Evolutionary conservation across 2,329 filamentous ascomycete species (phyloP), one percentile per base, ranked within the genome.

Genomic region (Ascosphaera acerosa): DNA sequence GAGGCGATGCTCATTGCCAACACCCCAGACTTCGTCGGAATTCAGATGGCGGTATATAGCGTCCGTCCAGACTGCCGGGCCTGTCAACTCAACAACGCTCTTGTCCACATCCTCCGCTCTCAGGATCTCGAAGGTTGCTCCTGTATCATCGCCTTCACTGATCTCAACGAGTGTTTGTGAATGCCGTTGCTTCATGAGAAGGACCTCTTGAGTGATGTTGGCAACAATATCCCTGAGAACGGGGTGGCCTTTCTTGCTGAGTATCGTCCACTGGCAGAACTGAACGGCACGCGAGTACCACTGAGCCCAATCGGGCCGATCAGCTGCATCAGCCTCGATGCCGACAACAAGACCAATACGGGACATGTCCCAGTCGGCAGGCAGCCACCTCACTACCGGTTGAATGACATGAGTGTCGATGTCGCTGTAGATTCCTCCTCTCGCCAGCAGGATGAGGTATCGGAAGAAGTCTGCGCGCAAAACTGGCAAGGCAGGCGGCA

Each of bases 241-340:
- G 0, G 87, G 87, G 49, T 97, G 87, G 7, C 87, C 87, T 0
- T 84, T 76, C 53, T 97, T 97, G 34, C 76, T 61, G 52, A 94
- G 84, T 38, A 97, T 92, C 1, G 87, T 97, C 87, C 87, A 97
- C 51, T 97, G 87, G 55, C 87, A 97, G 53, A 97, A 94, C 49
- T 94, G 87, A 37, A 97, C 82, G 38, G 84, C 69, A 36, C 87
- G 75, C 38, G 80, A 87, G 58, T 94, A 97, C 87, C 84, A 94
- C 1, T 91, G 61, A 20, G 69, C 64, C 87, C 87, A 97, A 50
- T 97, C 87, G 3, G 68, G 66, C 30, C 87, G 69, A 51, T 94
- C 81, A 0, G 87, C 81, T n/a, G n/a, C n/a, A 47, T 97, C 87
- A 3, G 87, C 87, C 57, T 97, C 87, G 40, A 97, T 92, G 35